Percentiles rank a stretch among this genome's conserved stretches.
Evolutionary conservation across 768 basidiomycete genomes (phyloP).

Genomic region (Mycena indigotica): DNA sequence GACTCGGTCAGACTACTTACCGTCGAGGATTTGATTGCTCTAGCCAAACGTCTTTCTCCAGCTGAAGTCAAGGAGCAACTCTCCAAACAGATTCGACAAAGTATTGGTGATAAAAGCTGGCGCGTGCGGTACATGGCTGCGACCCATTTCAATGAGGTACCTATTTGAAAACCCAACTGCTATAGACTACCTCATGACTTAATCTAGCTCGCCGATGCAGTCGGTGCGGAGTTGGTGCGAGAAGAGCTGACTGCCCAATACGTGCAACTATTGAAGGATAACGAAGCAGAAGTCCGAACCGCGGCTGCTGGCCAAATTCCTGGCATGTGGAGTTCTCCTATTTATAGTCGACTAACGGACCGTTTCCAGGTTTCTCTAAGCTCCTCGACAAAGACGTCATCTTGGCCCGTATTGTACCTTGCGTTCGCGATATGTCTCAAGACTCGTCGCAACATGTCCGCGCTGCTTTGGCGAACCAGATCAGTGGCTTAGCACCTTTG

Average conservation of each 20-base stretch:
- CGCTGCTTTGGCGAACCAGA: constrained; percentile 93
- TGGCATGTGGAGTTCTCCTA: constrained; percentile 51
- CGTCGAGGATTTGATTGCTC: constrained; percentile 92
- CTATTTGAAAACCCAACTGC: not conserved
- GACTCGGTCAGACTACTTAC: constrained; percentile 96
- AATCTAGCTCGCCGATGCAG: constrained; percentile 88
- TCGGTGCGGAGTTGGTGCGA: constrained; percentile 86
- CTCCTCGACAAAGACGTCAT: constrained; percentile 93
- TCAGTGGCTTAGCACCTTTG: constrained; percentile 93
- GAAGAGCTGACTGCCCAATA: constrained; percentile 94
- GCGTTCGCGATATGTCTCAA: constrained; percentile 90
- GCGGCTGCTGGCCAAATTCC: constrained; percentile 96
- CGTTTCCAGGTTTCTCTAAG: constrained; percentile 83
- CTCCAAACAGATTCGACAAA: constrained; percentile 82
- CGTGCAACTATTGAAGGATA: constrained; percentile 93
- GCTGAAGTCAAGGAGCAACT: constrained; percentile 92
- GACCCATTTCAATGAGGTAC: constrained; percentile 92
- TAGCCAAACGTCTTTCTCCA: constrained; percentile 81
- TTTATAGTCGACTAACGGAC: constrained; percentile 10
- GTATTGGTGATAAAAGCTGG: constrained; percentile 96
- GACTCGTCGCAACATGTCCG: constrained; percentile 97
- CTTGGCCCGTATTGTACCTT: constrained; percentile 89
- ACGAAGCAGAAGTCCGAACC: constrained; percentile 97
- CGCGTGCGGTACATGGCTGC: constrained; percentile 98
- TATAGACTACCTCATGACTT: constrained; percentile 8